phyloP scores from a whole-genome alignment of 2,329 filamentous ascomycete genomes.

The Xylaria polymorpha region DNA sequence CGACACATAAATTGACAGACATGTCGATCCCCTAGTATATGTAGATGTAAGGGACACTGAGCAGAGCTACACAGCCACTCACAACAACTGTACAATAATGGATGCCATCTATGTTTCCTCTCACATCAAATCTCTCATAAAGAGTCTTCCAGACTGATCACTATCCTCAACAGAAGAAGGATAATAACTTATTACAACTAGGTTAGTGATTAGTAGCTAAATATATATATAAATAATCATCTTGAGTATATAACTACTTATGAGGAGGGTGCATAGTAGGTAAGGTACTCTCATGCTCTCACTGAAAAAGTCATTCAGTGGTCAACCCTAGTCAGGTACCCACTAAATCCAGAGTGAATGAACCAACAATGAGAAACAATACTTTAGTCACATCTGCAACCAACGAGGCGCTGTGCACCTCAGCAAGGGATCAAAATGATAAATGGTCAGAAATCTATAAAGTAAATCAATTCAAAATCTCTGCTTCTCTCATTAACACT shows the following conservation, averaged over 20 bases:
- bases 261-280: no score
- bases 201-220: neutral
- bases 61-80: neutral
- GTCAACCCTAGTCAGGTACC: neutral
- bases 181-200: neutral
- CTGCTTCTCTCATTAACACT: neutral
- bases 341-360: neutral
- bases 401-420: neutral
- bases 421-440: neutral
- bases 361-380: constrained; percentile 19
- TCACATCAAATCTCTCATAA: neutral
- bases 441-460: neutral
- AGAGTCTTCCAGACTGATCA: neutral
- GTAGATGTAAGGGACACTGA: neutral
- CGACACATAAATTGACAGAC: constrained; percentile 9
- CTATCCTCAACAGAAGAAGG: neutral
- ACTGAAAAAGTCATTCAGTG: neutral
- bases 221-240: neutral
- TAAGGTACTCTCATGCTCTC: neutral
- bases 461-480: no score
- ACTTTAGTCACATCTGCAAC: neutral
- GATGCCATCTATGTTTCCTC: no score
- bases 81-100: no score
- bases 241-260: neutral
- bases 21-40: constrained; percentile 13